Evolutionary conservation across 495 filamentous ascomycete species (phyloP), one percentile per base, ranked within the genome.

Genomic region (Sporormia fimetaria): DNA sequence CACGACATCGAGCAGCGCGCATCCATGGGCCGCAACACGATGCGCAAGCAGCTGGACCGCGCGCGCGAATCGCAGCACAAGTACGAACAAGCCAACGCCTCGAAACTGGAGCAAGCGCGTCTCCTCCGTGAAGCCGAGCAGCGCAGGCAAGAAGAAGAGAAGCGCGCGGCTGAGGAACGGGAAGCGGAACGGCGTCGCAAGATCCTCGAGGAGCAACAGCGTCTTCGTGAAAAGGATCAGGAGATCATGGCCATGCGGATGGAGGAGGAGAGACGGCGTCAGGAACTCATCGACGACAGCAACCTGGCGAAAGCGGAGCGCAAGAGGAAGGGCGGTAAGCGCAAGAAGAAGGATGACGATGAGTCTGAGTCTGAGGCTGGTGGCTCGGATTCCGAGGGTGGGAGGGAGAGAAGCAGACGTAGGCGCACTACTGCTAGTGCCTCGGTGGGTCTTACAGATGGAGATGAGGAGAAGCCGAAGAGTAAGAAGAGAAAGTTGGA

Each of bases 1-100:
- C 69, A 77, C 24, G 84, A 94, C 47, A 72, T 98, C 39, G 88
- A 96, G 55, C 83, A 88, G 60, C 84, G 92, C 37, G 88, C 90
- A 21, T 88, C 83, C 68, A 96, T 98, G 92, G 87, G 83, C 42
- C 73, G 79, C 18, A 90, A 94, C 54, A 96, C 92, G 0, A 87
- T 93, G 61, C 79, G 83, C 44, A 81, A 80, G 47, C 88, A 98
- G 61, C 71, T 96, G 5, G 85, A 87, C 47, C 78, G 85, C 32
- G 78, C 83, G 0, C 70, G 88, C 21, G 78, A 86, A 49, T 76
- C 67, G 42, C 90, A 96, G 61, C 76, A 72, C 33, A 87, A 92
- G 50, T 96, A 93, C 57, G 92, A 98, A 55, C 80, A 87, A 42
- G 83, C 82, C 67, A 95, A 95, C 55, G 83, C 85, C 26, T 73